phyloP scores from a whole-genome alignment of 2,329 filamentous ascomycete species.

The Colletotrichum cordylinicola region DNA sequence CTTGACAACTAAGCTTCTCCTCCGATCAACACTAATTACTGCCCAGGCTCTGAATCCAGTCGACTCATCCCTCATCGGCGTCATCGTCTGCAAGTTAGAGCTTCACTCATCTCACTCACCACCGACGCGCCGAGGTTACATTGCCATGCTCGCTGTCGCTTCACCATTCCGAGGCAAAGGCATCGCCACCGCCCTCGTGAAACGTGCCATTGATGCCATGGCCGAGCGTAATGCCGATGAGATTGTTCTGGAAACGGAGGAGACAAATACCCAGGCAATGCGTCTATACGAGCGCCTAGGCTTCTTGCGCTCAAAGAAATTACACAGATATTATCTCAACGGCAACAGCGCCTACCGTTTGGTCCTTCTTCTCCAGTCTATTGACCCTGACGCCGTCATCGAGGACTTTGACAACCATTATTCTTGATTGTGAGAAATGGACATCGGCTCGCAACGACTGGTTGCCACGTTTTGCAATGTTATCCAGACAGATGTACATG shows the following conservation, averaged over 20 bases:
- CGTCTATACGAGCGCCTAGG: constrained; percentile 92
- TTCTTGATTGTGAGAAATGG: not conserved
- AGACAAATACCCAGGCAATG: constrained; percentile 88
- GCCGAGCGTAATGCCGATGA: constrained; percentile 83
- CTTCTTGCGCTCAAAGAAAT: constrained; percentile 88
- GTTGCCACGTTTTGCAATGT: not conserved
- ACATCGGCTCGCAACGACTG: not conserved
- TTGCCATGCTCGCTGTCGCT: constrained; percentile 96
- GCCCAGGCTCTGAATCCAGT: constrained; percentile 63
- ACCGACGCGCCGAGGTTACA: constrained; percentile 83
- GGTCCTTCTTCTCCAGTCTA: constrained; percentile 75
- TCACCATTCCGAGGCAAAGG: constrained; percentile 81
- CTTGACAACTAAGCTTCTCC: not conserved
- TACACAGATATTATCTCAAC: constrained; percentile 96
- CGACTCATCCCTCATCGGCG: constrained; percentile 76
- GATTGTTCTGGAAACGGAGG: constrained; percentile 94
- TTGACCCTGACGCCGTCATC: constrained; percentile 44
- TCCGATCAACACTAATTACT: not conserved
- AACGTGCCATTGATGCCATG: constrained; percentile 92
- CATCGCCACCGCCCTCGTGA: constrained; percentile 88
- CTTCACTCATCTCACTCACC: constrained; percentile 82
- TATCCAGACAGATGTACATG: not conserved
- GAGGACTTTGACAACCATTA: constrained; percentile 38
- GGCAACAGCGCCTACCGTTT: constrained; percentile 93
- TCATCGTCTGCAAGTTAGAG: constrained; percentile 95